Base-by-base conservation (phyloP, 192 early-diverging fungal genomes). In the Obelidium mucronatum region DNA sequence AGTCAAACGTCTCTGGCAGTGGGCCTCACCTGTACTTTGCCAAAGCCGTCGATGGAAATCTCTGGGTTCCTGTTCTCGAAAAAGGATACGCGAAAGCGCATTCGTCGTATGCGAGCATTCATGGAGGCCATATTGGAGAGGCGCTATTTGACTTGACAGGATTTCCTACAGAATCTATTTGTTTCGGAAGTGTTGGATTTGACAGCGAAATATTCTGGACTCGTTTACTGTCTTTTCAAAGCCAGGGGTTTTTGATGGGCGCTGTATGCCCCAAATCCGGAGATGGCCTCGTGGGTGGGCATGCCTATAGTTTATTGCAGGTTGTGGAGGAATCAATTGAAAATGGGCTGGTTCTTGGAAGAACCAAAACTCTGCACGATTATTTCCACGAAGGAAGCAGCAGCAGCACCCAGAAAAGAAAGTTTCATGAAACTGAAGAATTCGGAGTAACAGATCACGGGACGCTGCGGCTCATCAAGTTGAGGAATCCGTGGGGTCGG, bases 41-140 rank as follows among this genome's bases (percentile, higher is more conserved):
- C 67, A 67, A 70, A 61, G 24, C 67, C 3, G 34, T 51, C 2
- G 11, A 58, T 24, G 33, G 40, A 22, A 30, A 61, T 24, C 26
- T 77, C 3, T 89, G 88, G 88, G 55, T 86, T 44, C 87, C 86
- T n/a, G 62, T 88, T 6, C 75, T 89, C 66, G 88, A 89, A 70
- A 89, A 89, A 58, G 88, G 87, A 3, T 89, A 86, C 73, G 86
- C 88, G 15, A 89, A 89, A 74, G 80, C 84, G 31, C 84, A 89
- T 82, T 82, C 83, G 22, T 79, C 80, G 52, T 89, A 89, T 58
- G 76, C 84, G 61, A 61, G 53, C n/a, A 78, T 87, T 35, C 68
- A 67, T 15, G 85, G 86, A 35, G 83, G 84, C 1, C 67, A 70
- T 19, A 67, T 77, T 58, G 33, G 15, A 1, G 77, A 78, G 39